Evolutionary conservation across 495 filamentous ascomycete species (phyloP).

Genomic region (Antarctomyces pellizariae): DNA sequence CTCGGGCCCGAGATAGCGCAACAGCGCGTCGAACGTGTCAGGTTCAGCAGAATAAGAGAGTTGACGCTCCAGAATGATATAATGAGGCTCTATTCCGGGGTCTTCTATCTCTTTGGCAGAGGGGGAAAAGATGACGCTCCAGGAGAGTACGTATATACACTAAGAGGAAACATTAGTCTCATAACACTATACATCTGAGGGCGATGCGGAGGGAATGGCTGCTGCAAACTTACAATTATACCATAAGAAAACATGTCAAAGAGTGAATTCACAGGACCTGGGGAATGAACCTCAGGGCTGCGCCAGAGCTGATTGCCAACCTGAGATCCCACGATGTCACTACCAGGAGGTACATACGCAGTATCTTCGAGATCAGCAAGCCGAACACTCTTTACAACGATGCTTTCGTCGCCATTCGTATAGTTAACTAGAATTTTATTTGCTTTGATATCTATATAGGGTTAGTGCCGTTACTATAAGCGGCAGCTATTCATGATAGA

Average conservation of each 20-base stretch:
- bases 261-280: slow-evolving; percentile 15
- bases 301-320: slow-evolving; percentile 20
- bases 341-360: slow-evolving; percentile 17
- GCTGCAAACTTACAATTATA: slow-evolving; percentile 17
- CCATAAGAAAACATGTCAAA: slow-evolving; percentile 22
- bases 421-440: slow-evolving; percentile 7
- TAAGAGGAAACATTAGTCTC: slow-evolving; percentile 1
- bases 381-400: slow-evolving; percentile 5
- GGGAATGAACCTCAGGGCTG: slow-evolving; percentile 19
- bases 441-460: slow-evolving; percentile 7
- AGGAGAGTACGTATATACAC: slow-evolving; percentile 5
- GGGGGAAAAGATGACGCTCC: slow-evolving; percentile 3
- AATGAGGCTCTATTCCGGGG: slow-evolving; percentile 22
- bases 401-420: slow-evolving; percentile 6
- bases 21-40: slow-evolving; percentile 16
- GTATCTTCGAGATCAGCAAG: slow-evolving; percentile 18
- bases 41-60: slow-evolving; percentile 25
- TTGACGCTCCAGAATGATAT: slow-evolving; percentile 20
- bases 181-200: not conserved
- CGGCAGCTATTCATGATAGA: slow-evolving; percentile 4
- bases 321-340: slow-evolving; percentile 14
- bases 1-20: slow-evolving; percentile 16
- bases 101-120: slow-evolving; percentile 5
- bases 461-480: slow-evolving; percentile 4
- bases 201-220: not conserved